These are phyloP conservation scores for Saccharomycopsis hybrid DNA, from an alignment of 1,139 yeast species.

Conservation along the genomic window DNA sequence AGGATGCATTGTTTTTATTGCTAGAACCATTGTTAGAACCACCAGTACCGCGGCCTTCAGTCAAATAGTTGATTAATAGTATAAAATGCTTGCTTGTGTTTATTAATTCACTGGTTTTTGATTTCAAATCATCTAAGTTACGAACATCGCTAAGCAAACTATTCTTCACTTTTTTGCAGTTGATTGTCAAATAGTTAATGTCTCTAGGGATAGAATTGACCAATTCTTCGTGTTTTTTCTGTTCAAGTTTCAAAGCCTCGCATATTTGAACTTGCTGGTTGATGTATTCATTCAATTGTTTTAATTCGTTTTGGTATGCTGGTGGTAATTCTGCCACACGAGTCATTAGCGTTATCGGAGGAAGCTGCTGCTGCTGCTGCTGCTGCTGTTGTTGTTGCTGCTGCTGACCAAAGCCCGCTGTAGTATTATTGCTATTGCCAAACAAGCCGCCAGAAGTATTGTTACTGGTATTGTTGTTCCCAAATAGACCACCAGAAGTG, in stretches of 20 bases:
- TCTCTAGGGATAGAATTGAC: slow-evolving; percentile 83
- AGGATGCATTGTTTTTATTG: neutral
- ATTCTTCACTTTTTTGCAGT: slow-evolving; percentile 58
- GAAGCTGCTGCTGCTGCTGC: slow-evolving; percentile 34
- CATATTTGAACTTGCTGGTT: slow-evolving; percentile 78
- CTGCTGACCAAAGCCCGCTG: slow-evolving; percentile 21
- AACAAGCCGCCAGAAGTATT: slow-evolving; percentile 25
- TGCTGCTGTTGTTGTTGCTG: slow-evolving; percentile 30
- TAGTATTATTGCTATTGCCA: slow-evolving; percentile 24
- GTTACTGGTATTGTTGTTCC: slow-evolving; percentile 26
- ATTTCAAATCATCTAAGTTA: slow-evolving; percentile 39
- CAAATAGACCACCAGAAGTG: slow-evolving; percentile 23
- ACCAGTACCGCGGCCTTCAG: slow-evolving; percentile 1
- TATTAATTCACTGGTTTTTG: slow-evolving; percentile 22
- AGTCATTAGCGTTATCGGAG: slow-evolving; percentile 74
- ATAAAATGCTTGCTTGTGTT: slow-evolving; percentile 17
- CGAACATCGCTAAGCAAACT: slow-evolving; percentile 64
- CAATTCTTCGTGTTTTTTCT: slow-evolving; percentile 58
- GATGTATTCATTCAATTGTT: slow-evolving; percentile 76
- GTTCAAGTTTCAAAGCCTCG: slow-evolving; percentile 64
- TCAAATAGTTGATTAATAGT: slow-evolving; percentile 18
- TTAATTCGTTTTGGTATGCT: slow-evolving; percentile 67
- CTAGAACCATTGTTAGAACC: neutral
- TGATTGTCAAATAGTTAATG: slow-evolving; percentile 60
- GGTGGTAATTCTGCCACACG: slow-evolving; percentile 82